Percentiles rank a stretch among this genome's conserved stretches.
phyloP scores from a whole-genome alignment of 2,329 filamentous ascomycete genomes.

The Hypoxylon sp. region DNA sequence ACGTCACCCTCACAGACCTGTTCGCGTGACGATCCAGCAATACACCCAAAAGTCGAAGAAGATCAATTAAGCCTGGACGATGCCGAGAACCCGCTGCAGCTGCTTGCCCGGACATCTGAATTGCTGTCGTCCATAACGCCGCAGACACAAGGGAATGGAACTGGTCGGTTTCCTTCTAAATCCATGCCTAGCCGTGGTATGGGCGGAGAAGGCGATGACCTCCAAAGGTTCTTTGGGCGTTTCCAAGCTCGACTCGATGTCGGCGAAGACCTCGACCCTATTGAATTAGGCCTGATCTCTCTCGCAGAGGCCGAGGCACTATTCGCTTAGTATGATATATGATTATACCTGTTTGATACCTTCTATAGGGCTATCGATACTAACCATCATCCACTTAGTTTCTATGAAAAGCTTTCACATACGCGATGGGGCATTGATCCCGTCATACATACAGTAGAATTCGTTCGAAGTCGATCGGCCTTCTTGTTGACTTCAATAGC shows the following conservation, averaged over 20 bases:
- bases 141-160: constrained; percentile 44
- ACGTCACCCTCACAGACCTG: constrained; percentile 52
- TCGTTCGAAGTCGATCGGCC: constrained; percentile 76
- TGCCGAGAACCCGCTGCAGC: constrained; percentile 80
- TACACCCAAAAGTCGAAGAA: constrained; percentile 59
- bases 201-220: constrained; percentile 60
- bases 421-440: constrained; percentile 82
- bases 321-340: constrained; percentile 75
- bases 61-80: constrained; percentile 70
- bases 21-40: constrained; percentile 47
- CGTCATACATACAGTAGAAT: constrained; percentile 73
- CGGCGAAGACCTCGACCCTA: constrained; percentile 75
- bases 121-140: constrained; percentile 61
- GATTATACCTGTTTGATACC: constrained; percentile 49
- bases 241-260: constrained; percentile 74
- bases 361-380: neutral
- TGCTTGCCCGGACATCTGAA: constrained; percentile 80
- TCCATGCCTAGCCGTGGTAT: constrained; percentile 51
- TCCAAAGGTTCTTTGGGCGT: constrained; percentile 77
- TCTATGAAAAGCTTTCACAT: constrained; percentile 78
- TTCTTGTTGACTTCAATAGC: constrained; percentile 81
- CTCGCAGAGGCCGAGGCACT: constrained; percentile 74
- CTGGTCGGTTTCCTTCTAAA: constrained; percentile 44
- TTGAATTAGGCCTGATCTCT: constrained; percentile 78
- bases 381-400: constrained; percentile 61